These are phyloP conservation scores for Selaginella moellendorffii DNA, from an alignment of 75 land plant species.

Conservation along the genomic window DNA sequence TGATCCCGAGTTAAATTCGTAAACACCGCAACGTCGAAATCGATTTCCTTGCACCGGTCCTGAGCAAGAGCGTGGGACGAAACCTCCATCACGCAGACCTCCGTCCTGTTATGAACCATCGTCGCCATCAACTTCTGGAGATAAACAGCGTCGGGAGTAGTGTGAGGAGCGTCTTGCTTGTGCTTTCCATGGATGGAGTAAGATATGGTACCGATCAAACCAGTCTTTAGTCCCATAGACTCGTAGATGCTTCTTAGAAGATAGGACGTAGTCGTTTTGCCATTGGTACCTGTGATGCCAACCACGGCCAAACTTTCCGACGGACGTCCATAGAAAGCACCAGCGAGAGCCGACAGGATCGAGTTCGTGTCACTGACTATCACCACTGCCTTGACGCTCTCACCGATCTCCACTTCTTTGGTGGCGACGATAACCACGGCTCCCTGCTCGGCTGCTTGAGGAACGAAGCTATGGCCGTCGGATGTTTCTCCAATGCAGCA, in stretches of 20 bases:
- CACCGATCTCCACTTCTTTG: constrained; percentile 36
- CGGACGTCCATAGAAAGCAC: constrained; percentile 49
- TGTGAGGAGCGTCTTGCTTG: constrained; percentile 34
- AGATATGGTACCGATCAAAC: constrained; percentile 43
- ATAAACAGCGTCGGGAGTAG: constrained; percentile 40
- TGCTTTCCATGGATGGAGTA: constrained; percentile 49
- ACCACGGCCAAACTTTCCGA: constrained; percentile 52
- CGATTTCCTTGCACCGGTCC: constrained; percentile 60
- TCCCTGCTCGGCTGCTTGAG: constrained; percentile 85
- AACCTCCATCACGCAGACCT: constrained; percentile 83
- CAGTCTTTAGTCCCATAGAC: constrained; percentile 60
- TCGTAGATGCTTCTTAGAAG: constrained; percentile 59
- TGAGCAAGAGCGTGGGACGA: constrained; percentile 45
- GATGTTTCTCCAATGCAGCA: constrained; percentile 46
- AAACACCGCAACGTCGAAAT: constrained; percentile 87
- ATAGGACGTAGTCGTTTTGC: constrained; percentile 60
- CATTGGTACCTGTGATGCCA: constrained; percentile 68
- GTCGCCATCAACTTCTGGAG: constrained; percentile 67
- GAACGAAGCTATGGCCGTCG: constrained; percentile 46
- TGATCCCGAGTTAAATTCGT: constrained; percentile 46
- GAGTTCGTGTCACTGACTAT: constrained; percentile 59
- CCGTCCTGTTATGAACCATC: constrained; percentile 77
- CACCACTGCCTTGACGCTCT: constrained; percentile 42
- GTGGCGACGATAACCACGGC: constrained; percentile 75
- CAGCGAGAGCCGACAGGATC: constrained; percentile 47